A percentile compares a stretch with the other conserved stretches of the same genome.
These are phyloP conservation scores for Podospora appendiculata DNA, from an alignment of 495 filamentous ascomycete species.

Conservation along the genomic window DNA sequence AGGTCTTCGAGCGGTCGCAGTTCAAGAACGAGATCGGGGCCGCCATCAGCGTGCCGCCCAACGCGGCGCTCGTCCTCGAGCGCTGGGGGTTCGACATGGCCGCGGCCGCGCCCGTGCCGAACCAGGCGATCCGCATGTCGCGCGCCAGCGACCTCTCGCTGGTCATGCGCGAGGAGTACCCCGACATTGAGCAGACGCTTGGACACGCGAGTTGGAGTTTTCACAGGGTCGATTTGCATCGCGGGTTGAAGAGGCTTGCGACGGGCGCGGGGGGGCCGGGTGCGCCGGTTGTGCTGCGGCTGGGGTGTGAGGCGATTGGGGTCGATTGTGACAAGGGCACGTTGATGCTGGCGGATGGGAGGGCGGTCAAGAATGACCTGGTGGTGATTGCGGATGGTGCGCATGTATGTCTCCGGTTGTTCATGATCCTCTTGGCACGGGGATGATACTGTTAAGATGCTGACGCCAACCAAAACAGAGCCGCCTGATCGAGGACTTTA, in stretches of 20 bases:
- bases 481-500: constrained; percentile 16
- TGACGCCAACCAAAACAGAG: constrained; percentile 18
- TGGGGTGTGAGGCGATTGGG: constrained; percentile 12
- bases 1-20: constrained; percentile 43
- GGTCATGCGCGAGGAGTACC: constrained; percentile 16
- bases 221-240: constrained; percentile 52
- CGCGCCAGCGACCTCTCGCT: constrained; percentile 20
- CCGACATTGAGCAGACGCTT: constrained; percentile 20
- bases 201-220: constrained; percentile 23
- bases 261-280: constrained; percentile 13
- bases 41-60: constrained; percentile 44
- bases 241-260: constrained; percentile 36
- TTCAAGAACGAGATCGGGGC: constrained; percentile 51
- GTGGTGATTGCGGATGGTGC: constrained; percentile 24
- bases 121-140: constrained; percentile 19
- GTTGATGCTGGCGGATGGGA: constrained; percentile 12
- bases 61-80: constrained; percentile 38
- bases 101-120: constrained; percentile 21
- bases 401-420: constrained; percentile 20
- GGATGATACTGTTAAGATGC: neutral
- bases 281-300: constrained; percentile 23
- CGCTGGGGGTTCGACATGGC: constrained; percentile 40
- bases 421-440: neutral
- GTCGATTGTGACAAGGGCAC: constrained; percentile 19
- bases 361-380: constrained; percentile 11